Evolutionary conservation across 169 alveolate species (phyloP).

Genomic region (Eimeria necatrix): DNA sequence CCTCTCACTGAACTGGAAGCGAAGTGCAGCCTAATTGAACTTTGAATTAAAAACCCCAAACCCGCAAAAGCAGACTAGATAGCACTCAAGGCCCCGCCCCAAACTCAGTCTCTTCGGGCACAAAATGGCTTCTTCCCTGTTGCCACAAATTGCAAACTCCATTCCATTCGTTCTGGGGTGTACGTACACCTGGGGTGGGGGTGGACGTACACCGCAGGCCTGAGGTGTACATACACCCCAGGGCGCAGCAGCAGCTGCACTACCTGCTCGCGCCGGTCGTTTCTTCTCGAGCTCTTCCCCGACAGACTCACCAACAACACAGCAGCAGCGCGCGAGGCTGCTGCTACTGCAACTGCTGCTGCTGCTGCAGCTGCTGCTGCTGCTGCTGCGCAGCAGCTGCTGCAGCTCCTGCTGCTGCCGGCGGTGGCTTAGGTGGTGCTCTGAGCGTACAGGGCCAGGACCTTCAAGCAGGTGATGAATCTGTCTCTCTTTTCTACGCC

Average conservation of each 20-base stretch:
- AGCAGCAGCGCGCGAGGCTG: neutral
- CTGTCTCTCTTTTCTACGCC: conserved; percentile 55
- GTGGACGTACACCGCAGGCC: neutral
- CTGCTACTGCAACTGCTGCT: neutral
- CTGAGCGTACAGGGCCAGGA: conserved; percentile 45
- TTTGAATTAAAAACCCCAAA: no score
- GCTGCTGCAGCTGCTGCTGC: neutral
- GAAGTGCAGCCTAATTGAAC: no score
- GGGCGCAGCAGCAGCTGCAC: neutral
- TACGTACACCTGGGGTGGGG: no score
- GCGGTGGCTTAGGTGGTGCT: neutral
- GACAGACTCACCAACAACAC: neutral
- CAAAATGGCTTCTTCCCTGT: no score
- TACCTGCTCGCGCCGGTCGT: neutral
- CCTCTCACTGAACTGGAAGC: no score
- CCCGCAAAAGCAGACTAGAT: no score
- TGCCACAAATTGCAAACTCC: neutral
- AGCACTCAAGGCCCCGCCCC: no score
- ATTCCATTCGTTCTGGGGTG: no score
- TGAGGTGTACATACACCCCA: no score
- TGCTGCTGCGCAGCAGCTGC: neutral
- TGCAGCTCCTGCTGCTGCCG: neutral
- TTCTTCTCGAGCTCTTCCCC: neutral
- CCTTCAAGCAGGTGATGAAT: conserved; percentile 62
- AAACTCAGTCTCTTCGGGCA: no score